Percentiles rank a stretch among this genome's conserved stretches.
phyloP scores from a whole-genome alignment of 306 rosid genomes.

The Rosa chinensis region DNA sequence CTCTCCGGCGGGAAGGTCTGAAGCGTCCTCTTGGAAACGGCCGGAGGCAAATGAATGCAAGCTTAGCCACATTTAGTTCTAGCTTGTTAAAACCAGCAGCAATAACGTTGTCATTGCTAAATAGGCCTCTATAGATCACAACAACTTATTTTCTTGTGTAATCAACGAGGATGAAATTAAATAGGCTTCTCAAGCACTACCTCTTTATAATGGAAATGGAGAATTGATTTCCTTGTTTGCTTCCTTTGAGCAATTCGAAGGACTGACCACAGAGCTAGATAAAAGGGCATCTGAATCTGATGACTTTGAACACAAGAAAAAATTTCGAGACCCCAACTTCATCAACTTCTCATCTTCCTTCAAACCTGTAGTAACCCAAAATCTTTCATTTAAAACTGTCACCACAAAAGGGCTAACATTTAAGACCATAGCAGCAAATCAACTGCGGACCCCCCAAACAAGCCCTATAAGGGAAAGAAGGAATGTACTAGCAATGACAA shows the following conservation, averaged over 20 bases:
- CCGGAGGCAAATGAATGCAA: neutral
- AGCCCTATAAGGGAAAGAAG: too few species aligned
- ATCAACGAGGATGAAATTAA: too few species aligned
- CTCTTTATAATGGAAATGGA: conserved; percentile 27
- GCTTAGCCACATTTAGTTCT: too few species aligned
- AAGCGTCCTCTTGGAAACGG: neutral
- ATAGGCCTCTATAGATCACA: too few species aligned
- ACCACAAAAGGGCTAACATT: neutral
- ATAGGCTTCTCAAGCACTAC: too few species aligned
- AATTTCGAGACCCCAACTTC: conserved; percentile 58
- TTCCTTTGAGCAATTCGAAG: conserved; percentile 22
- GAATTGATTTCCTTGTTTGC: conserved; percentile 15
- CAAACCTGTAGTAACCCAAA: conserved; percentile 43
- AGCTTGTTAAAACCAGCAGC: too few species aligned
- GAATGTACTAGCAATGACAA: too few species aligned
- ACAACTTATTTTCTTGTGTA: too few species aligned
- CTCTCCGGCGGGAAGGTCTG: conserved; percentile 25
- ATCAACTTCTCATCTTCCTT: conserved; percentile 49
- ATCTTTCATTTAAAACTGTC: neutral
- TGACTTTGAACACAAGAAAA: conserved; percentile 51
- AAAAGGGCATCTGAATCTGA: neutral
- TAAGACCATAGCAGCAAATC: neutral
- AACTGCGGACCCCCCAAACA: too few species aligned
- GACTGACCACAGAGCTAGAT: neutral
- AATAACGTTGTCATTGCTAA: too few species aligned